Base-by-base conservation (phyloP, 1,139 yeast species). In the Nakaseomyces delphensis region DNA sequence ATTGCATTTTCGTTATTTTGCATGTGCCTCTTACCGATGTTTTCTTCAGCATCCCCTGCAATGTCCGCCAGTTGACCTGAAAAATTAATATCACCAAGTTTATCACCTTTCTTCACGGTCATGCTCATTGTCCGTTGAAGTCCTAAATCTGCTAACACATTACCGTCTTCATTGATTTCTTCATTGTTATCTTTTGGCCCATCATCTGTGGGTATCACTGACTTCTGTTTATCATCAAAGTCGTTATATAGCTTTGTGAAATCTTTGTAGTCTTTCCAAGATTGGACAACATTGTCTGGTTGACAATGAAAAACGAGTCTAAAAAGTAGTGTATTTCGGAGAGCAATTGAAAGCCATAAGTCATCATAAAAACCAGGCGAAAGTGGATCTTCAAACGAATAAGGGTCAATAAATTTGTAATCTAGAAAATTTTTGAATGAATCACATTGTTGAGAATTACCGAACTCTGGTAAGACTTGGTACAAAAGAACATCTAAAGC, bases 261-360 rank as follows among this genome's bases (percentile, higher is more conserved):
- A 30, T 73, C 78, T 59, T 85, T 87, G 61, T 87, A 93, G 40
- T 86, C 95, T 45, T 76, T 75, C 99, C 99, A 93, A 0, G 91
- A 75, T 18, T 72, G 70, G 11, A 91, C 97, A 13, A 75, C 70
- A 59, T 91, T 86, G 62, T 93, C 98, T 0, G 99, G 99, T 60
- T 91, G 97, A 50, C 87, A 79, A 51, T 89, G 91, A 71, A 93
- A 93, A 2, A 91, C 86, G 63, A 82, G 71, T 47, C 96, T 71
- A 65, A 75, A 93, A 6, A 91, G 67, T 47, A 76, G 73, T 0
- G 97, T 87, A 57, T 93, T 93, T 53, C 89, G 73, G 46, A 83
- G 69, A 0, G 98, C 97, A 57, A 77, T 78, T 9, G 83, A 81
- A 55, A 72, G 76, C 96, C 96, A 91, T n/a, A 81, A 63, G 51